Evolutionary conservation across 495 filamentous ascomycete genomes (phyloP).

Genomic region (Neurospora discreta): DNA sequence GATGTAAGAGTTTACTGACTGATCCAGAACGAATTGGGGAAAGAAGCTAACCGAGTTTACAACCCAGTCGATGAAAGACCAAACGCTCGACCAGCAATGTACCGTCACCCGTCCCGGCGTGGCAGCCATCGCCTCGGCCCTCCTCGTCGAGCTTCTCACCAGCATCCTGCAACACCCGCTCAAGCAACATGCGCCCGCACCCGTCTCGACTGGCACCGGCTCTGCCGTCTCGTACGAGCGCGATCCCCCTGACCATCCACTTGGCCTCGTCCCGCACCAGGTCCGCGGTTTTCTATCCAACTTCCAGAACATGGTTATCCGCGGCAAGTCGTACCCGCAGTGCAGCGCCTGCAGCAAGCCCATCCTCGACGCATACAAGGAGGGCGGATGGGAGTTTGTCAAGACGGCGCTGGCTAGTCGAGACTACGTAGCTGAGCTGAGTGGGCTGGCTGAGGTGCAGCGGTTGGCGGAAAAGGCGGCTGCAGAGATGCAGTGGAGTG

Average conservation of each 20-base stretch:
- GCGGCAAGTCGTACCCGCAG: conserved; percentile 73
- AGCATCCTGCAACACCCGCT: conserved; percentile 77
- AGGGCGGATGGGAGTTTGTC: conserved; percentile 79
- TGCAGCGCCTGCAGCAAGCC: conserved; percentile 85
- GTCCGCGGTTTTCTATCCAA: conserved; percentile 83
- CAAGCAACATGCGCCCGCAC: conserved; percentile 48
- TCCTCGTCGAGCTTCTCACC: conserved; percentile 83
- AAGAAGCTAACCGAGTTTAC: conserved; percentile 28
- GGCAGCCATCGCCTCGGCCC: conserved; percentile 80
- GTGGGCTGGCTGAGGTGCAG: conserved; percentile 86
- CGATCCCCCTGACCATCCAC: conserved; percentile 53
- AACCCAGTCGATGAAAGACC: conserved; percentile 72
- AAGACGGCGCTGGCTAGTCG: conserved; percentile 72
- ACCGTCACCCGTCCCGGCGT: conserved; percentile 92
- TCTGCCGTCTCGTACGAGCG: conserved; percentile 34
- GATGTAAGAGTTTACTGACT: conserved; percentile 55
- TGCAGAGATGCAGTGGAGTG: conserved; percentile 35
- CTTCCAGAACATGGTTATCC: conserved; percentile 74
- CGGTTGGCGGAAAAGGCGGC: conserved; percentile 53
- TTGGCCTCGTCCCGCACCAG: conserved; percentile 84
- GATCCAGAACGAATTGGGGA: background rate
- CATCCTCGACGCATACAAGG: conserved; percentile 58
- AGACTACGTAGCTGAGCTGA: conserved; percentile 82
- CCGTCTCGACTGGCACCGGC: conserved; percentile 18
- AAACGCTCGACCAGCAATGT: conserved; percentile 94